Base-by-base conservation (phyloP, 2,329 filamentous ascomycete species). In the Macrophomina tecta region DNA sequence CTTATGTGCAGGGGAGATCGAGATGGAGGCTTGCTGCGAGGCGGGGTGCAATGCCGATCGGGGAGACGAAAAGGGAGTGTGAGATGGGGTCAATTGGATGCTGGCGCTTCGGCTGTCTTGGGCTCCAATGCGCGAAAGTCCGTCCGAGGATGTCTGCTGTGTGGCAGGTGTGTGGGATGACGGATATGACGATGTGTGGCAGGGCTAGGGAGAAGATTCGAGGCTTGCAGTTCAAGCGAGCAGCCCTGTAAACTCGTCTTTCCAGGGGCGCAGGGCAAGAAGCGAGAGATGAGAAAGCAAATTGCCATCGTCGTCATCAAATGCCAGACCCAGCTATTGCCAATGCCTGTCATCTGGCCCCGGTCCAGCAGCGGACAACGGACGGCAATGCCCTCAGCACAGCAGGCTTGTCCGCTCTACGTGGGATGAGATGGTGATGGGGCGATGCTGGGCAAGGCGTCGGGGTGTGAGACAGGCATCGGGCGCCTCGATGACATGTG, bases 381-480 rank as follows among this genome's bases (percentile, higher is more conserved):
- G 11, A n/a, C 48, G 18, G 16, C 48, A 28, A 23, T 28, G 48
- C 23, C 18, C 18, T 51, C 23, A 28, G 48, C 48, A 14, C 14
- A 40, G 38, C 8, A 40, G 3, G 38, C 8, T 9, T 8, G 38
- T 2, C 14, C 38, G 7, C 38, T 40, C 38, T 40, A 2, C 23
- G 52, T 16, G 14, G 52, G 32, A 30, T 14, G 53, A 32, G 56
- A 30, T 62, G 58, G 58, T 62, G 58, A 62, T 62, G 58, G 58
- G 58, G 58, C 58, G 32, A 49, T 38, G 9, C n/a, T 23, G 56
- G 56, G 42, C 56, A 40, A 61, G 56, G 40, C 56, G 53, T 61
- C 23, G 56, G 56, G 56, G 56, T n/a, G 58, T 62, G 58, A 62
- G 58, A 62, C 58, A 62, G 36, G 58, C 56, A 46, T 32, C 56